A percentile compares a stretch with the other conserved stretches of the same genome.
Conservation (phyloP, 306 rosid species). For the Trifolium dubium region DNA sequence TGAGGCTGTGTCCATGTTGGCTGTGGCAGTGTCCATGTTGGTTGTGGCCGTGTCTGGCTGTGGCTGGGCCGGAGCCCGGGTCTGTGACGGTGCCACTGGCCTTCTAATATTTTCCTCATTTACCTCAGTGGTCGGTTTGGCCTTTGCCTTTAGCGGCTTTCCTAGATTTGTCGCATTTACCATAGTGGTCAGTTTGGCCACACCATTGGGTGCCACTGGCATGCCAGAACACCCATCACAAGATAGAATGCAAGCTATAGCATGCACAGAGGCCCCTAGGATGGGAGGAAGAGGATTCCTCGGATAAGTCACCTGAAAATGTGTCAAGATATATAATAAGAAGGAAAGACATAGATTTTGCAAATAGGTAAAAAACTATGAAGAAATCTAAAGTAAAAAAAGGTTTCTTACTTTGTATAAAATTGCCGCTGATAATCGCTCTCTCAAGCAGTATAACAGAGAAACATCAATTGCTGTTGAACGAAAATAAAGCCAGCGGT, state of each 20-base stretch:
- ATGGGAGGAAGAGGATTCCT: constrained; percentile 65
- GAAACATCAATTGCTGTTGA: constrained; percentile 92
- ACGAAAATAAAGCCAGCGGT: constrained; percentile 76
- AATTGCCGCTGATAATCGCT: constrained; percentile 75
- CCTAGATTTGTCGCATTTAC: constrained; percentile 44
- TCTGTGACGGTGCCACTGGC: background rate
- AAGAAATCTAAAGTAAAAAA: background rate
- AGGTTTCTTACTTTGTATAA: constrained; percentile 64
- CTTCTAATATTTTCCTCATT: constrained; percentile 41
- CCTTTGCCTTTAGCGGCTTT: background rate
- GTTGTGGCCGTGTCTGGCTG: background rate
- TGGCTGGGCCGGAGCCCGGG: background rate
- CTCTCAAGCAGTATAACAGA: constrained; percentile 89
- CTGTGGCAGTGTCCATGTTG: background rate
- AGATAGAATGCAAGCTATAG: constrained; percentile 66
- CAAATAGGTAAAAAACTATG: constrained; percentile 29
- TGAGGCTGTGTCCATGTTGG: background rate
- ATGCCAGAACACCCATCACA: constrained; percentile 68
- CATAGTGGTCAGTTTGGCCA: constrained; percentile 51
- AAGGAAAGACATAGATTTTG: background rate
- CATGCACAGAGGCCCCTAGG: constrained; percentile 60
- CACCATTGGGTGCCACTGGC: constrained; percentile 32
- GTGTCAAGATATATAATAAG: constrained; percentile 32
- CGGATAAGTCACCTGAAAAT: constrained; percentile 70
- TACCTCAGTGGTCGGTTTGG: constrained; percentile 46